A percentile compares a stretch with the other conserved stretches of the same genome.
phyloP scores from a whole-genome alignment of 73 alveolate genomes.

The Paramecium bursaria region DNA sequence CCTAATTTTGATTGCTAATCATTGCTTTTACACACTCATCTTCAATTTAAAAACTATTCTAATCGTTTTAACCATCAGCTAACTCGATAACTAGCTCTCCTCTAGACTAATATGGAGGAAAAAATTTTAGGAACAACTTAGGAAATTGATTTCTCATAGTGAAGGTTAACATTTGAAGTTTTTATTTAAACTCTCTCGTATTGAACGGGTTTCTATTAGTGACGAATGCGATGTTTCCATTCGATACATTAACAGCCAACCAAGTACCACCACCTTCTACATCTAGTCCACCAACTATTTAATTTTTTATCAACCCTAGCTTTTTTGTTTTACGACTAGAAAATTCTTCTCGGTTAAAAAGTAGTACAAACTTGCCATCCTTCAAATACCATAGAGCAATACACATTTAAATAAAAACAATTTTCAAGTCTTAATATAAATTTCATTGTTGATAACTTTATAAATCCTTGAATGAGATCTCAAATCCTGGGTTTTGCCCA shows the following conservation, averaged over 20 bases:
- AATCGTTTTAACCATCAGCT: not conserved
- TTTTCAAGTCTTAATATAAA: too few relatives aligned
- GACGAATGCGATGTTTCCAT: conserved; percentile 15
- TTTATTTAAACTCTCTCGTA: not conserved
- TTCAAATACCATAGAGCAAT: too few relatives aligned
- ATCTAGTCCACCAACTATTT: too few relatives aligned
- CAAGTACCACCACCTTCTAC: too few relatives aligned
- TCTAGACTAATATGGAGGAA: not conserved
- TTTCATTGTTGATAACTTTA: too few relatives aligned
- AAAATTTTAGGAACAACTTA: not conserved
- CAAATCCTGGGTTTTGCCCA: conserved; percentile 52
- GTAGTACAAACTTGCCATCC: too few relatives aligned
- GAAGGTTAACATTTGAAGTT: not conserved
- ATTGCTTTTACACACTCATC: not conserved
- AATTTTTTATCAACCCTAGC: too few relatives aligned
- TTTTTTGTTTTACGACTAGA: too few relatives aligned
- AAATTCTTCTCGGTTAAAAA: too few relatives aligned
- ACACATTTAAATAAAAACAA: too few relatives aligned
- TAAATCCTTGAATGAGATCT: conserved; percentile 46
- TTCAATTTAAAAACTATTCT: not conserved
- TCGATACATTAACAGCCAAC: conserved; percentile 1
- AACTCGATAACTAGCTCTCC: not conserved
- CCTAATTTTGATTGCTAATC: not conserved
- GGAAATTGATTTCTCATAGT: not conserved
- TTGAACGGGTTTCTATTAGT: not conserved